phyloP scores from a whole-genome alignment of 345 rosid genomes.

The Xanthoceras sorbifolium region DNA sequence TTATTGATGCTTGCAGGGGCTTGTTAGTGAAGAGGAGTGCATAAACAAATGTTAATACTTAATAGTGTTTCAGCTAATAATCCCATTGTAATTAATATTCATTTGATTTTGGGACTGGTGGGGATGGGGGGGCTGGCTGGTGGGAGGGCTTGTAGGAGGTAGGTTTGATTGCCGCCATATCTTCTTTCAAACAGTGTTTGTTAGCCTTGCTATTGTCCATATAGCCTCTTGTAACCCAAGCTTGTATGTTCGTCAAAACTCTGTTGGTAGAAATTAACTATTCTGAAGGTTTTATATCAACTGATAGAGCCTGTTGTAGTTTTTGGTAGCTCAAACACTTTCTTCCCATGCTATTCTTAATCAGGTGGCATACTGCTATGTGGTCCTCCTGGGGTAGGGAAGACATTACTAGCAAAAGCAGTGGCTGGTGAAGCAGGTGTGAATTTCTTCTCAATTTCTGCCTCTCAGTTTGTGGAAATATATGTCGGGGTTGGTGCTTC shows the following conservation, averaged over 20 bases:
- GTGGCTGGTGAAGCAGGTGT: conserved; percentile 99
- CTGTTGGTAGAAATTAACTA: background rate
- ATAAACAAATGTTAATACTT: background rate
- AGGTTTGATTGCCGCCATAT: background rate
- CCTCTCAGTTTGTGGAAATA: conserved; percentile 95
- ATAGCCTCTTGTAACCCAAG: background rate
- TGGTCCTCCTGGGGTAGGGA: conserved; percentile 97
- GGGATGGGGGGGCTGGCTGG: background rate
- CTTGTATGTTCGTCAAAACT: background rate
- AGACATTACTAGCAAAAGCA: conserved; percentile 91
- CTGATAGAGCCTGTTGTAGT: background rate
- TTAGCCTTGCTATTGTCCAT: background rate
- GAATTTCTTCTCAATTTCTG: conserved; percentile 94
- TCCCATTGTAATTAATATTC: background rate
- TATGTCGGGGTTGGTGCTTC: conserved; percentile 97
- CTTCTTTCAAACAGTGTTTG: background rate
- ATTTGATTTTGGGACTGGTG: background rate
- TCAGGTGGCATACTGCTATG: conserved; percentile 95
- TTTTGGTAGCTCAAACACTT: background rate
- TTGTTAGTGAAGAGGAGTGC: background rate
- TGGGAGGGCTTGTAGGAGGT: background rate
- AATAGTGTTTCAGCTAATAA: background rate
- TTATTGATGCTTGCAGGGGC: background rate
- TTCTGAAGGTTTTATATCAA: background rate
- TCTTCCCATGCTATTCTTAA: conserved; percentile 13